Evolutionary conservation across 73 alveolate genomes (phyloP), one percentile per base, ranked within the genome.

Genomic region (Uronychia setigera): DNA sequence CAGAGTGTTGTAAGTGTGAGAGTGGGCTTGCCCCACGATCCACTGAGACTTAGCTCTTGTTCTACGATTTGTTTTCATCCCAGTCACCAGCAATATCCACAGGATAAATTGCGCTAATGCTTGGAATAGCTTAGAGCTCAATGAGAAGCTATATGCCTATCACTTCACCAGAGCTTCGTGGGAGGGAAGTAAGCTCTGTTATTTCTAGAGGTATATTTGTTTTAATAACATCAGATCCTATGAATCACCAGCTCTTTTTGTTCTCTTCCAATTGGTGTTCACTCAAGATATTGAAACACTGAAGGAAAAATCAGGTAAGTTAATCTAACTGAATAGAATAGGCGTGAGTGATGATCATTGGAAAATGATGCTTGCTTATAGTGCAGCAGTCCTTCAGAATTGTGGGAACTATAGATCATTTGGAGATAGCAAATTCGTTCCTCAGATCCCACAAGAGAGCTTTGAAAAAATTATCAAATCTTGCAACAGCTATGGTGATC

Each of bases 191-290:
- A 94, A 94, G 81, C 91, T 98, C 59, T 92, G 95, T 80, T 95
- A 94, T 87, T 97, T 96, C 95, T 95, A 98, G 80, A 98, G 86
- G 46, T 80, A 46, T 11, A 19, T 11, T 5, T 46, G 5, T 5
- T 1, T 26, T 13, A 26, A 28, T 25, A 1, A 1, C 30, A 25
- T 26, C 5, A 67, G 97, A 79, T 86, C 98, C 74, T 96, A 93
- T 88, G 99, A 98, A 89, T 94, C 99, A 34, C 99, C 99, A 26
- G 99, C 98, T 19, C 96, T 98, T 32, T 97, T 98, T 80, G 94
- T 96, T 26, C 96, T 98, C 78, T 95, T 98, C 75, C 94, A 96
- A 82, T 75, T 89, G 76, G 87, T 96, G 77, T 97, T 97, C 92
- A 60, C 94, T 25, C 83, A 93, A 85, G 86, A 87, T 32, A 35